Conservation (phyloP, 2,329 filamentous ascomycete genomes). For the Ophiocordyceps camponoti-rufipedis region DNA sequence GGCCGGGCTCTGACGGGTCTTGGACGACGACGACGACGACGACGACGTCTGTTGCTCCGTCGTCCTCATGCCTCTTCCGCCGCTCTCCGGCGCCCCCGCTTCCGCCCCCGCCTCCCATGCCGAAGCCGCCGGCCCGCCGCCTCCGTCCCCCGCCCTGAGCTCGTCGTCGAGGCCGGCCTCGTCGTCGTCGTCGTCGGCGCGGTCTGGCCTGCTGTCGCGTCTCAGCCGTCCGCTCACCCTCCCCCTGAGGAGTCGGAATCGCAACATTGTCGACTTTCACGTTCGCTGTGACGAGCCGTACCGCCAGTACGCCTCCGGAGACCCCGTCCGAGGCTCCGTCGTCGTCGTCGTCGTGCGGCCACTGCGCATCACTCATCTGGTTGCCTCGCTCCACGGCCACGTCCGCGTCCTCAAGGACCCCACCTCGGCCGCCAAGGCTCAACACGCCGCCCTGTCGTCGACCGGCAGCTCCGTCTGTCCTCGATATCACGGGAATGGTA, state of each 20-base stretch:
- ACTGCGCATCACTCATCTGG: conserved; percentile 61
- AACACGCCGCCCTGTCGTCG: conserved; percentile 22
- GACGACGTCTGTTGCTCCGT: neutral
- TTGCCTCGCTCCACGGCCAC: conserved; percentile 60
- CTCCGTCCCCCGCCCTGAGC: conserved; percentile 2
- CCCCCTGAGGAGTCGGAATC: conserved; percentile 31
- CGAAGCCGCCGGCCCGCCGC: conserved; percentile 4
- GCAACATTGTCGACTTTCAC: conserved; percentile 61
- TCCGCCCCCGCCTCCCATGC: conserved; percentile 12
- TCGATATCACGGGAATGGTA: conserved; percentile 56
- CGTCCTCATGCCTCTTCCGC: neutral
- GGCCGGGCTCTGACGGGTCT: neutral
- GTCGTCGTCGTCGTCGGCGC: conserved; percentile 8
- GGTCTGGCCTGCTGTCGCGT: conserved; percentile 29
- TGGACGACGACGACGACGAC: conserved; percentile 5
- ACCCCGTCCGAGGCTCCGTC: conserved; percentile 55
- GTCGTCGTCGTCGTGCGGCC: conserved; percentile 57
- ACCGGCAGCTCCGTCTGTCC: conserved; percentile 19
- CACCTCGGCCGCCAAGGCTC: conserved; percentile 33
- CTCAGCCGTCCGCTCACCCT: conserved; percentile 30
- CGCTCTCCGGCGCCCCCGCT: neutral
- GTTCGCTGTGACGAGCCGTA: conserved; percentile 62
- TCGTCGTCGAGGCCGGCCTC: conserved; percentile 1
- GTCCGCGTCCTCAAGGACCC: conserved; percentile 63
- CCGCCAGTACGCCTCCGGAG: conserved; percentile 57